Evolutionary conservation across 768 basidiomycete genomes (phyloP).

Genomic region (Amanita muscaria): DNA sequence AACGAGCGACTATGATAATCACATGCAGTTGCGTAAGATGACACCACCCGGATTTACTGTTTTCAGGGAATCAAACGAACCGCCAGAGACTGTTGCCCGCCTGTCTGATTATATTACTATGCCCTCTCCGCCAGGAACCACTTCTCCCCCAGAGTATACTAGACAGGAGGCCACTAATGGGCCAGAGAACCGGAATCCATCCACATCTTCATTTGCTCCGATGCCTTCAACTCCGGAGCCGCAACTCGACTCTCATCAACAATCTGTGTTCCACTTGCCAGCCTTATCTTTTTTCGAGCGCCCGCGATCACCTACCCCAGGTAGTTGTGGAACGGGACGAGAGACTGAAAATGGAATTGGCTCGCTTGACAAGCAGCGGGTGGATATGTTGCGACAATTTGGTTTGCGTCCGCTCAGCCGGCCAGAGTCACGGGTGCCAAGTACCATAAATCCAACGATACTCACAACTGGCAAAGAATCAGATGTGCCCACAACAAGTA

Average conservation of each 20-base stretch:
- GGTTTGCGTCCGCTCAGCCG: slow-evolving; percentile 35
- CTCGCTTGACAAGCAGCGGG: slow-evolving; percentile 23
- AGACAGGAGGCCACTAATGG: slow-evolving; percentile 31
- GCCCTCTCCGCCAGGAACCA: slow-evolving; percentile 29
- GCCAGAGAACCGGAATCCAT: slow-evolving; percentile 46
- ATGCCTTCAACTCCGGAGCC: slow-evolving; percentile 45
- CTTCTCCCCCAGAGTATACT: slow-evolving; percentile 12
- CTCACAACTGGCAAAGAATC: slow-evolving; percentile 22
- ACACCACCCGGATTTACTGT: slow-evolving; percentile 40
- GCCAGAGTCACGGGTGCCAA: slow-evolving; percentile 24
- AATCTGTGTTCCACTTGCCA: slow-evolving; percentile 18
- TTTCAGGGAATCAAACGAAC: slow-evolving; percentile 35
- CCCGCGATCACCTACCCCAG: slow-evolving; percentile 50
- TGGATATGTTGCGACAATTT: slow-evolving; percentile 38
- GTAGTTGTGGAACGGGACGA: slow-evolving; percentile 20
- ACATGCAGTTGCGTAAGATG: too few relatives aligned
- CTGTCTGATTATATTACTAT: slow-evolving; percentile 45
- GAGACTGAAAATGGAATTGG: not conserved
- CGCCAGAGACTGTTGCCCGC: slow-evolving; percentile 25
- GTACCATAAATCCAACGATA: slow-evolving; percentile 34
- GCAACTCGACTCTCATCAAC: slow-evolving; percentile 21
- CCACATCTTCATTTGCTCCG: slow-evolving; percentile 43
- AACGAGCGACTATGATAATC: slow-evolving; percentile 17
- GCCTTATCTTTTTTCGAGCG: slow-evolving; percentile 46
- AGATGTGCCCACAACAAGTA: slow-evolving; percentile 26